phyloP scores from a whole-genome alignment of 257 asterid genomes.

The Solanum ossicruentum region DNA sequence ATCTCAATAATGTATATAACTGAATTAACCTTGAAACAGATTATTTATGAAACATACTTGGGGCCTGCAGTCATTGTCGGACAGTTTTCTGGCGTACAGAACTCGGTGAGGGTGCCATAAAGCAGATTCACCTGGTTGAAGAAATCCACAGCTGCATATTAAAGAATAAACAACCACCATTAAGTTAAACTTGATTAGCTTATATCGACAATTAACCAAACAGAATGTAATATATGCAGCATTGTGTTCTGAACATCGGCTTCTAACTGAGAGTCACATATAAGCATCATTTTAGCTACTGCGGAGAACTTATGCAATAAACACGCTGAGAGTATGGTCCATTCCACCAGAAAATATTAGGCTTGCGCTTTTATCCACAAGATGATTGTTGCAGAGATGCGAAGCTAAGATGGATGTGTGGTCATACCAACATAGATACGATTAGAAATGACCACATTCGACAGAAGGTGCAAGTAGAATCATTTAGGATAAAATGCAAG shows the following conservation, averaged over 20 bases:
- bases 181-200: slow-evolving; percentile 6
- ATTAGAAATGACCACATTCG: background rate
- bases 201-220: background rate
- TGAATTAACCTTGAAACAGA: background rate
- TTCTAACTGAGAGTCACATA: background rate
- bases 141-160: slow-evolving; percentile 87
- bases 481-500: background rate
- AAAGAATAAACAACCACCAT: slow-evolving; percentile 3
- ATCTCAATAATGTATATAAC: background rate
- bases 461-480: background rate
- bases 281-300: background rate
- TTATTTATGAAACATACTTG: slow-evolving; percentile 44
- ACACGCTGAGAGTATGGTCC: background rate
- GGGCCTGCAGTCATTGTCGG: slow-evolving; percentile 97
- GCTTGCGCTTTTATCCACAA: background rate
- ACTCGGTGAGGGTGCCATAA: slow-evolving; percentile 93
- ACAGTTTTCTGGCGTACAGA: slow-evolving; percentile 86
- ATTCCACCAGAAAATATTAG: background rate
- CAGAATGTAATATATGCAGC: background rate
- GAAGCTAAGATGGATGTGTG: background rate
- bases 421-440: background rate
- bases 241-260: background rate
- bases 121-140: slow-evolving; percentile 96
- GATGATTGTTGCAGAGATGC: background rate
- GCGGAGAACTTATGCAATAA: background rate